Conservation (phyloP, 179 eudicot species). For the Beta lomatogona region DNA sequence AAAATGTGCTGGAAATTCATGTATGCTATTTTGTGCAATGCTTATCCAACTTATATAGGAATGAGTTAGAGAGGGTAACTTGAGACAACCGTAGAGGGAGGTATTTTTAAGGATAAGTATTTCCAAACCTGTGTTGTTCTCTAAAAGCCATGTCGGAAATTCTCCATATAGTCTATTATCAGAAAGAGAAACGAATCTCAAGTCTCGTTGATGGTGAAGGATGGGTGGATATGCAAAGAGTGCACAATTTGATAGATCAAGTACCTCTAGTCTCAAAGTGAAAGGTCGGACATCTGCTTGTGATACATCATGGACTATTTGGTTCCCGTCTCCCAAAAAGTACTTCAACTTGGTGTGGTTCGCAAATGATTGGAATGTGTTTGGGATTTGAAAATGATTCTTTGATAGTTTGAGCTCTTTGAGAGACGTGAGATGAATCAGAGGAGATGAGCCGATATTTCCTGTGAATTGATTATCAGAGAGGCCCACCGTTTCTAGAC, state of each 20-base stretch:
- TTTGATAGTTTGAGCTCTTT: too few relatives aligned
- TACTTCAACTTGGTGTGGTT: too few relatives aligned
- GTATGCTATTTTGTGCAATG: conserved; percentile 1
- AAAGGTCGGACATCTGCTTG: neutral
- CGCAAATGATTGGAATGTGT: too few relatives aligned
- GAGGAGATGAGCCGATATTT: too few relatives aligned
- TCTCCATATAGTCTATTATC: neutral
- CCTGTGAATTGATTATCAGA: too few relatives aligned
- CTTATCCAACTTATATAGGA: neutral
- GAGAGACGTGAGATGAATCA: too few relatives aligned
- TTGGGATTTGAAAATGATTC: too few relatives aligned
- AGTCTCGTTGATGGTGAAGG: neutral
- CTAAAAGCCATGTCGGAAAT: conserved; percentile 25
- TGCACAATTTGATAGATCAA: conserved; percentile 11
- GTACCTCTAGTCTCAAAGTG: neutral
- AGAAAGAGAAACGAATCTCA: conserved; percentile 3
- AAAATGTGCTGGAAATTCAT: conserved; percentile 18
- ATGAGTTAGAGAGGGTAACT: neutral
- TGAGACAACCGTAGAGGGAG: neutral
- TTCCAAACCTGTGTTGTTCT: conserved; percentile 13
- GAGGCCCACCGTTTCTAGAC: too few relatives aligned
- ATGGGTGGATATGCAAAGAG: neutral
- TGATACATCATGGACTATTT: neutral
- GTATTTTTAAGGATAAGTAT: neutral
- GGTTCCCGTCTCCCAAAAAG: neutral